Percentiles rank a stretch among this genome's conserved stretches.
Evolutionary conservation across 257 asterid genomes (phyloP).

Genomic region (Verbena officinalis): DNA sequence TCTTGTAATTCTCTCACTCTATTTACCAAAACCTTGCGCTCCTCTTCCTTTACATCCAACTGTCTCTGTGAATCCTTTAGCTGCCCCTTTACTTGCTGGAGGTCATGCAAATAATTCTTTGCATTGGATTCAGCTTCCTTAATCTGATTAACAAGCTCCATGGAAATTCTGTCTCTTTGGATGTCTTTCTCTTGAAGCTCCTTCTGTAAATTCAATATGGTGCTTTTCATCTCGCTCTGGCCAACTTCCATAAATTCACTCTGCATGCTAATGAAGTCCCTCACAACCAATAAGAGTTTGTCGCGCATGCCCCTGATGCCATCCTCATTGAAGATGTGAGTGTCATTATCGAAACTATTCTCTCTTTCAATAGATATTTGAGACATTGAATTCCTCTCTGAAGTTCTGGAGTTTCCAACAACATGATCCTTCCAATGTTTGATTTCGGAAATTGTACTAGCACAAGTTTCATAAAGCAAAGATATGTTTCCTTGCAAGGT

Average conservation of each 20-base stretch:
- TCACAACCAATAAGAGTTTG: conserved; percentile 54
- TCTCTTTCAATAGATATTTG: conserved; percentile 36
- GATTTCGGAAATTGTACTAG: conserved; percentile 57
- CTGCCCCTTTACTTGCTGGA: conserved; percentile 57
- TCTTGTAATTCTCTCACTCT: conserved; percentile 61
- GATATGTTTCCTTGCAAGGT: conserved; percentile 48
- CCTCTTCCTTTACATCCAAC: conserved; percentile 58
- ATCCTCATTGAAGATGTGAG: conserved; percentile 45
- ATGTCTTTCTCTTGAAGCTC: conserved; percentile 93
- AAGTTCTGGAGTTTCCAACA: conserved; percentile 47
- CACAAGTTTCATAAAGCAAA: conserved; percentile 67
- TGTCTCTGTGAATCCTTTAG: conserved; percentile 57
- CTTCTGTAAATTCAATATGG: conserved; percentile 75
- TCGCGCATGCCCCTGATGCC: conserved; percentile 47
- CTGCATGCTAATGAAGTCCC: conserved; percentile 62
- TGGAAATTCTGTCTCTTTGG: conserved; percentile 76
- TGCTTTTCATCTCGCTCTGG: conserved; percentile 72
- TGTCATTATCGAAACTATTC: conserved; percentile 37
- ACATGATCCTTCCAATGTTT: conserved; percentile 54
- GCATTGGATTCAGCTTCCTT: conserved; percentile 85
- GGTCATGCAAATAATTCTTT: conserved; percentile 61
- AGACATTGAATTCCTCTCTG: conserved; percentile 39
- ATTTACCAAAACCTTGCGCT: conserved; percentile 51
- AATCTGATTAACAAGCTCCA: conserved; percentile 84
- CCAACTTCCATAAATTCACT: conserved; percentile 59